Conservation (phyloP, 75 land plant species). For the Selaginella moellendorffii region DNA sequence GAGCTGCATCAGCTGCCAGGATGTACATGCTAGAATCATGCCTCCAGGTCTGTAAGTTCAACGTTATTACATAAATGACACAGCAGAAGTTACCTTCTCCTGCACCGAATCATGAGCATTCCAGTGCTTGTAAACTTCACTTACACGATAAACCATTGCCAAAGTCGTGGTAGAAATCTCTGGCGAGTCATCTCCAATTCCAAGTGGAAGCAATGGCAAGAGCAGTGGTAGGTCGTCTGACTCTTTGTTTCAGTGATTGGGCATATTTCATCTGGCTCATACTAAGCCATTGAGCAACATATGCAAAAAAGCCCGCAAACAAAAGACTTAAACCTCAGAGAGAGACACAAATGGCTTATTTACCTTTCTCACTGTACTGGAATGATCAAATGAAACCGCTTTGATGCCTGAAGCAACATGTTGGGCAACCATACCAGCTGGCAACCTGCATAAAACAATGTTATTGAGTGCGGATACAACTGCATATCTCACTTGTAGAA, state of each 20-base stretch:
- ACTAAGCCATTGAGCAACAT: conserved; percentile 24
- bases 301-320: background rate
- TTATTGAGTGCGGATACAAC: conserved; percentile 22
- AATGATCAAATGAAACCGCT: conserved; percentile 20
- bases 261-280: background rate
- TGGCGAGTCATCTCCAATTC: conserved; percentile 22
- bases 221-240: conserved; percentile 15
- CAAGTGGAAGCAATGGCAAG: conserved; percentile 23
- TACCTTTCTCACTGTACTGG: conserved; percentile 21
- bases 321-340: background rate
- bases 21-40: too few relatives aligned
- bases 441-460: conserved; percentile 16
- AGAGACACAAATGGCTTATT: background rate
- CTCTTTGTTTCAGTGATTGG: background rate
- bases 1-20: too few relatives aligned
- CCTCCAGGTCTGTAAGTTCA: too few relatives aligned
- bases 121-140: conserved; percentile 14
- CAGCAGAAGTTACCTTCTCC: too few relatives aligned
- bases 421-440: conserved; percentile 9
- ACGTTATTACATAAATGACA: too few relatives aligned
- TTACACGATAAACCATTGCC: conserved; percentile 14
- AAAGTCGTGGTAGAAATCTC: conserved; percentile 15
- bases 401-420: conserved; percentile 17
- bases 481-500: conserved; percentile 22
- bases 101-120: too few relatives aligned